Percentiles rank a stretch among this genome's conserved stretches.
phyloP scores from a whole-genome alignment of 441 rosid genomes.

The Jatropha multifida region DNA sequence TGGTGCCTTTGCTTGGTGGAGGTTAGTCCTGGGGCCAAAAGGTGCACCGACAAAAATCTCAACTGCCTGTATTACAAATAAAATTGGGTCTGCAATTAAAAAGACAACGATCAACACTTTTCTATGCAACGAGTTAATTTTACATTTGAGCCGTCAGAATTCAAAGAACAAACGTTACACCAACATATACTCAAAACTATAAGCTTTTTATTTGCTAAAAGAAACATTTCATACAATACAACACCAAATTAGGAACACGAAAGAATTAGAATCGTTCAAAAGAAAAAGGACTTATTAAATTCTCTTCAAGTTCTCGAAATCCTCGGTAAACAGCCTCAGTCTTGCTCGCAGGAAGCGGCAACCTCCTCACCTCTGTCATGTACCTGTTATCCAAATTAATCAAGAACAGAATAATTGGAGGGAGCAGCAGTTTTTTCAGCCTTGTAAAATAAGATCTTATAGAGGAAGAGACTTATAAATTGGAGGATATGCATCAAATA shows the following conservation, averaged over 20 bases:
- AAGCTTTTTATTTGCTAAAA: conserved; percentile 13
- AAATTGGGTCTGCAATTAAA: no score
- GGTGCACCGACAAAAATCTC: no score
- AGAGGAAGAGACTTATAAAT: background rate
- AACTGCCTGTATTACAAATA: no score
- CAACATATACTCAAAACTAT: conserved; percentile 6
- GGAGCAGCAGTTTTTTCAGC: background rate
- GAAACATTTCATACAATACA: conserved; percentile 31
- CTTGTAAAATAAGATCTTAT: background rate
- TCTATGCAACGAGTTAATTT: conserved; percentile 1
- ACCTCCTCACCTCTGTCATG: conserved; percentile 89
- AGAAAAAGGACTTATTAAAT: conserved; percentile 65
- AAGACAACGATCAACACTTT: background rate
- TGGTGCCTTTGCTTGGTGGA: no score
- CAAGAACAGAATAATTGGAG: background rate
- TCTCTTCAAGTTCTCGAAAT: conserved; percentile 85
- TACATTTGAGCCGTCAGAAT: conserved; percentile 11
- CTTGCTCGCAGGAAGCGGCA: conserved; percentile 76
- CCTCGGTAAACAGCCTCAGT: conserved; percentile 79
- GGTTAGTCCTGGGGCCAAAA: no score
- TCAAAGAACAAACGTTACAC: background rate
- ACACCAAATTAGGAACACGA: conserved; percentile 17
- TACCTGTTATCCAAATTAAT: conserved; percentile 50
- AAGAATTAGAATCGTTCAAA: conserved; percentile 44
- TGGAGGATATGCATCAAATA: background rate